phyloP scores from a whole-genome alignment of 306 rosid species.

The Notholithocarpus densiflorus region DNA sequence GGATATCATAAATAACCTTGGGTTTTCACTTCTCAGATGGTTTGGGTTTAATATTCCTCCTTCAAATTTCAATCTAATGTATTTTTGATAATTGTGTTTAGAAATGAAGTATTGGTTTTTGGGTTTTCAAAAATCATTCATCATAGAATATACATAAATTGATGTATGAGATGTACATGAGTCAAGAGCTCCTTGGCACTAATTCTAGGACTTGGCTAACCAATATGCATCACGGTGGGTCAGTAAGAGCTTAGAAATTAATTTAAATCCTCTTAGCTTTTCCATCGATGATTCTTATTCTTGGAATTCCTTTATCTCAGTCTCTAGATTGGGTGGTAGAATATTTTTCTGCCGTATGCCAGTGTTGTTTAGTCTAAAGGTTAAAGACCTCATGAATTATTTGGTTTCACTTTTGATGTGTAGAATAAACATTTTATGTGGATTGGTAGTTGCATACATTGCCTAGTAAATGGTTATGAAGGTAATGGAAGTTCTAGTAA shows the following conservation, averaged over 20 bases:
- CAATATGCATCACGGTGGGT: neutral
- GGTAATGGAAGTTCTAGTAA: neutral
- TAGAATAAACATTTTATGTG: too few relatives aligned
- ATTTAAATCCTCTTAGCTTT: neutral
- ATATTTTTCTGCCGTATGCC: neutral
- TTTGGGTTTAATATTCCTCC: neutral
- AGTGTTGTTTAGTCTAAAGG: neutral
- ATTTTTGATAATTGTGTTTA: neutral
- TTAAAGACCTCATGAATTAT: neutral
- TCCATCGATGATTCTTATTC: neutral
- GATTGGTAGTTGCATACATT: neutral
- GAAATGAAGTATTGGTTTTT: neutral
- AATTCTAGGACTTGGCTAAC: neutral
- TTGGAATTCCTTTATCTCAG: neutral
- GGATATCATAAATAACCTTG: neutral
- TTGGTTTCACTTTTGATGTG: neutral
- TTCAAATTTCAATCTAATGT: neutral
- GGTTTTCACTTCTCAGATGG: neutral
- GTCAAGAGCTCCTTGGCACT: neutral
- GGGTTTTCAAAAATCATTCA: neutral
- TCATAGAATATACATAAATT: neutral
- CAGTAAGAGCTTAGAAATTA: neutral
- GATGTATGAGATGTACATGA: neutral
- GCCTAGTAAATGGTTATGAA: neutral
- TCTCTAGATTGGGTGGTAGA: neutral